Evolutionary conservation across 305 asterid genomes (phyloP).

Genomic region (Fraxinus platypoda): DNA sequence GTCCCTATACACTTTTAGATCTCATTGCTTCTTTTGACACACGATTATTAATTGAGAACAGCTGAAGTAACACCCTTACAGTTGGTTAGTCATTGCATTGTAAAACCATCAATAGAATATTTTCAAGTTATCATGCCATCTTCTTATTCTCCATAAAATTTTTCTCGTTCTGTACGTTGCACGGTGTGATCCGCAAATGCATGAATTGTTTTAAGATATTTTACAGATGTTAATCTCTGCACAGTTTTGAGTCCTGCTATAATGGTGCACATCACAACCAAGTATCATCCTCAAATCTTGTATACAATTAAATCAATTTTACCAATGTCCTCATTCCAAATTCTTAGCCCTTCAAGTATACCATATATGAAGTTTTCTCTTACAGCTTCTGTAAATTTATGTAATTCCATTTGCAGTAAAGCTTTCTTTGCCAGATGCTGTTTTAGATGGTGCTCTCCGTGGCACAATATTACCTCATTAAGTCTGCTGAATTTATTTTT

Average conservation of each 20-base stretch:
- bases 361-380: neutral
- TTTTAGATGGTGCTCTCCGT: neutral
- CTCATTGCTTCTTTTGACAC: conserved; percentile 5
- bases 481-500: neutral
- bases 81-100: neutral
- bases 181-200: neutral
- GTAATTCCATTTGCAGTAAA: neutral
- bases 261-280: neutral
- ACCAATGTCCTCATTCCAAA: conserved; percentile 8
- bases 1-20: neutral
- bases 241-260: neutral
- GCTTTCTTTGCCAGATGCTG: neutral
- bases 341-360: neutral
- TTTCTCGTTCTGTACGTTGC: neutral
- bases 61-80: conserved; percentile 4
- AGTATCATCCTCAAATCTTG: neutral
- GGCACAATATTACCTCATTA: neutral
- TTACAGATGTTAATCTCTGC: neutral
- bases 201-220: conserved; percentile 2
- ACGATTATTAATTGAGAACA: neutral
- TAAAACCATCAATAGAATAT: conserved; percentile 9
- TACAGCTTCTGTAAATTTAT: neutral
- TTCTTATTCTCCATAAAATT: neutral
- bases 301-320: neutral
- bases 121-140: neutral